These are phyloP conservation scores for Circinella minor DNA, from an alignment of 371 early-diverging fungal species.

Conservation along the genomic window DNA sequence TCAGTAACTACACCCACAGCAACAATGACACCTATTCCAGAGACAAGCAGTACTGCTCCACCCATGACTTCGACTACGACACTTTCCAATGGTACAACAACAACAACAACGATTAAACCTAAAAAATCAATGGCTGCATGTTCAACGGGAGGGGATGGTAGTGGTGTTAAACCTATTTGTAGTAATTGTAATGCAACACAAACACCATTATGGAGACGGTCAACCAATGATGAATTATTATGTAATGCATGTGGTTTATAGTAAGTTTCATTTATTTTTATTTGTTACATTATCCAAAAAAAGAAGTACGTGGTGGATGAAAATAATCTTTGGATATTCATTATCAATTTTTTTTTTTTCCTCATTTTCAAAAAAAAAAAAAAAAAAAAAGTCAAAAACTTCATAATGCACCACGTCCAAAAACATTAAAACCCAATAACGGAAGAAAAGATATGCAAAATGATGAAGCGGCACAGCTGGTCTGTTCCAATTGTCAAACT, in stretches of 20 bases:
- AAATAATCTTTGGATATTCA: neutral
- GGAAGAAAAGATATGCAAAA: constrained; percentile 38
- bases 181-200: constrained; percentile 88
- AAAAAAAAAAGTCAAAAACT: constrained; percentile 56
- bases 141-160: constrained; percentile 26
- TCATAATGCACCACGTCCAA: constrained; percentile 75
- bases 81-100: constrained; percentile 2
- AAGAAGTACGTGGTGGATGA: neutral
- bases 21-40: constrained; percentile 1
- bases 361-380: neutral
- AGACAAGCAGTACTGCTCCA: constrained; percentile 3
- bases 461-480: constrained; percentile 51
- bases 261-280: constrained; percentile 36
- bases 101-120: constrained; percentile 16
- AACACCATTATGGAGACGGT: constrained; percentile 97
- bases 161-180: constrained; percentile 56
- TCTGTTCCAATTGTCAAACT: constrained; percentile 89
- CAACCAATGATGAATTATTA: constrained; percentile 67
- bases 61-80: neutral
- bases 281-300: neutral
- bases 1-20: constrained; percentile 9
- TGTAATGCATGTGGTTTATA: constrained; percentile 98
- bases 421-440: constrained; percentile 44
- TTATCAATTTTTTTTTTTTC: neutral
- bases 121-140: constrained; percentile 21